Base-by-base conservation (phyloP, 345 rosid species). In the Ceriops decandra region DNA sequence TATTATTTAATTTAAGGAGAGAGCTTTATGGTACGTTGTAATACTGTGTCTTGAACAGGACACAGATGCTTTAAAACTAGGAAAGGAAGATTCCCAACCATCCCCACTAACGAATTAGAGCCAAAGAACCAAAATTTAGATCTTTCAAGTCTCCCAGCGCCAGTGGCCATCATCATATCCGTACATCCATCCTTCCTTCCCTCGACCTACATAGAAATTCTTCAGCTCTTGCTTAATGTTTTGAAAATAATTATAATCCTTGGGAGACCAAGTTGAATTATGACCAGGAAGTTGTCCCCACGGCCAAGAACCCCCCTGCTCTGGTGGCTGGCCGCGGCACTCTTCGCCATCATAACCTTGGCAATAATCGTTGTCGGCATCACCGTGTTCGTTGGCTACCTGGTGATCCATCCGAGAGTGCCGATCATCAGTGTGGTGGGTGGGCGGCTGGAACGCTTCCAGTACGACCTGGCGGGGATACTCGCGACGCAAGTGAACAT, bases 1-100 rank as follows among this genome's bases (percentile, higher is more conserved):
- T 9, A 2, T 54, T 54, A 22, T 22, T 22, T 54, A 22, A 10
- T 9, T 53, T 10, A 33, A 2, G 24, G 0, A 26, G 5, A 54
- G 58, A 22, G 58, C 5, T 5, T 54, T 21, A 5, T 54, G 27
- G 58, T 22, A 54, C 28, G 5, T 13, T 7, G 9, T 1, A 53
- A 2, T 20, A n/a, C 27, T 11, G 24, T 28, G 51, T 38, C 47
- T 11, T 38, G 2, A 0, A 42, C 0, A 15, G 17, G 4, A 42
- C 17, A 42, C 17, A 42, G 62, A 76, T 63, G 78, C 91, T 85
- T 84, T 84, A 72, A 60, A 33, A 75, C 68, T 33, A 72, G 80
- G 88, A 31, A 86, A 87, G 79, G 84, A 81, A 89, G 97, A 88
- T 90, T 75, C 99, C 90, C 84, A 86, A 80, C 88, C 85, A 85